Base-by-base conservation (phyloP, 805 yeast species). In the Lipomyces kockii region DNA sequence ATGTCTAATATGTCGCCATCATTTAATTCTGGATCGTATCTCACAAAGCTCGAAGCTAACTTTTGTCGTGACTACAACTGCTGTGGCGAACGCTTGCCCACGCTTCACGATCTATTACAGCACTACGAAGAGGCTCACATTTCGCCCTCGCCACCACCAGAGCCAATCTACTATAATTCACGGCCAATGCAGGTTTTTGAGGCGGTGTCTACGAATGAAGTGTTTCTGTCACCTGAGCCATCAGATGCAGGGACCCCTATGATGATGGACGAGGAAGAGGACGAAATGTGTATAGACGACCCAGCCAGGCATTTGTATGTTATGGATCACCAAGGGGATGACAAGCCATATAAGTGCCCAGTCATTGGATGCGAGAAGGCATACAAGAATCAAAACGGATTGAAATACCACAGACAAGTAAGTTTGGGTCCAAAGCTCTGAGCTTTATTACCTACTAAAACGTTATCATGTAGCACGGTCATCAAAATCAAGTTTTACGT, bases 111-210 rank as follows among this genome's bases (percentile, higher is more conserved):
- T 77, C 82, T 95, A 69, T 83, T 95, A 70, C 87, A 95, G 74
- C 99, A 95, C 78, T 95, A 95, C 78, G 99, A 95, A 77, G 98
- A 95, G 79, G 92, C 95, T 58, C 99, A 95, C 79, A 93, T 95
- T 66, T 78, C 86, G 4, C 83, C 87, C 34, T 81, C 85, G 32
- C 86, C 88, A n/a, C 85, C 86, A n/a, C 73, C 73, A 9, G 72
- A 67, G 35, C 71, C 71, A 2, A 57, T 62, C 43, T 67, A 58
- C 43, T 78, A 77, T 49, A 73, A 73, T 65, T 69, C 64, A 73
- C 78, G 76, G 71, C 78, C 78, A 74, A 83, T 73, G 83, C 84
- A 68, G 79, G 84, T 86, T 62, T 87, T 91, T 82, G 98, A 92
- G 74, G 90, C 97, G 0, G 97, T 93, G 2, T 87, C 95, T 8